phyloP scores from a whole-genome alignment of 2,329 filamentous ascomycete species.

The Trichophyton benhamiae region DNA sequence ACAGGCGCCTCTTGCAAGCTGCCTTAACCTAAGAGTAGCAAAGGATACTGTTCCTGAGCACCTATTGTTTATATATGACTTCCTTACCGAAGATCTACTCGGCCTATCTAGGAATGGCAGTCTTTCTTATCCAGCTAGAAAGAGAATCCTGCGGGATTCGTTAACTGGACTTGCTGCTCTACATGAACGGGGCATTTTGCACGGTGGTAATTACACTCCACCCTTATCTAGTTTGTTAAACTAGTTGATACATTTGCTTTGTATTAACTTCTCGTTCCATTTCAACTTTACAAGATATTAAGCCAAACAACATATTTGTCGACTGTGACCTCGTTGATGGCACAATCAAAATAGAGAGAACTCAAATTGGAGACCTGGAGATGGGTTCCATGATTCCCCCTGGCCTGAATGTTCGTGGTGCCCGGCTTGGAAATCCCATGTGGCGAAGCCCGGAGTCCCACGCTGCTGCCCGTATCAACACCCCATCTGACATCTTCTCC shows the following conservation, averaged over 20 bases:
- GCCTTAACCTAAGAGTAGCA: slow-evolving; percentile 8
- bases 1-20: slow-evolving; percentile 6
- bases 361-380: slow-evolving; percentile 8
- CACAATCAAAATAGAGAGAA: background rate
- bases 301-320: slow-evolving; percentile 10
- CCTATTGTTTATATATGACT: slow-evolving; percentile 10
- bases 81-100: slow-evolving; percentile 6
- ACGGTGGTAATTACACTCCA: slow-evolving; percentile 4
- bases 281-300: slow-evolving; percentile 7
- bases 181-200: slow-evolving; percentile 8
- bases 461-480: slow-evolving; percentile 7
- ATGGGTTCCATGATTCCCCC: slow-evolving; percentile 7
- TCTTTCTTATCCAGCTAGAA: background rate
- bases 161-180: slow-evolving; percentile 7
- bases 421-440: slow-evolving; percentile 9
- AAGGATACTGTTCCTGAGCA: slow-evolving; percentile 8
- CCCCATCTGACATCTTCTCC: slow-evolving; percentile 7
- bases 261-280: background rate
- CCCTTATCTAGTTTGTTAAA: background rate
- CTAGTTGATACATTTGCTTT: background rate
- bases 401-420: slow-evolving; percentile 8
- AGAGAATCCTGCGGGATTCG: background rate
- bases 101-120: background rate
- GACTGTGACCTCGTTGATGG: slow-evolving; percentile 3
- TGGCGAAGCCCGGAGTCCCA: slow-evolving; percentile 9